Base-by-base conservation (phyloP, 1,139 yeast species). In the Citeromyces siamensis region DNA sequence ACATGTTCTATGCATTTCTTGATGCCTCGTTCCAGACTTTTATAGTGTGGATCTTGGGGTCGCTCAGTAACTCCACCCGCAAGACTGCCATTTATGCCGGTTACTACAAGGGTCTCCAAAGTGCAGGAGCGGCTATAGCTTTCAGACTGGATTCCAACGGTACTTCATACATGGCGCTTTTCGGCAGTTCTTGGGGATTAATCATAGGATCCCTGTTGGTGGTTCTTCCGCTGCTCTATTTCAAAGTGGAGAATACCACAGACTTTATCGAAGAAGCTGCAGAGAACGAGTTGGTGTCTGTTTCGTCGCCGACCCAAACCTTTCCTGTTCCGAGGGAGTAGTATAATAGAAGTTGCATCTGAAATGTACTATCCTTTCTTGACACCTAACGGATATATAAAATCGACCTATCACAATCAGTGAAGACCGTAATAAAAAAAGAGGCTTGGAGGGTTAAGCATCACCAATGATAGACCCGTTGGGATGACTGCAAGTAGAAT, bases 171-270 rank as follows among this genome's bases (percentile, higher is more conserved):
- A 59, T 62, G 49, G 49, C 53, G 38, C 52, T 71, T 56, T 73
- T 71, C 47, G 74, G 60, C 9, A 60, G 72, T 19, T 62, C 71
- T 14, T 74, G 81, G 81, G 80, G 62, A n/a, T 56, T 75, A 45
- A 57, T 65, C 33, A 60, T 58, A 32, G 79, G 67, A 10, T 59
- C 76, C 17, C 57, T 75, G 41, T 21, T 68, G 9, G 43, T 70
- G 40, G 70, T 66, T 8, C 37, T 51, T 19, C 66, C 66, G 6
- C 44, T 60, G 28, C 52, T 71, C 32, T 64, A 59, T 46, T 62
- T 57, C 50, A 58, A 49, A 46, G 59, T 74, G 42, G 56, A 56
- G 29, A 75, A 72, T 42, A 62, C 57, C 43, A 66, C 75, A 32
- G 60, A 53, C 20, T n/a, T n/a, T n/a, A 6, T 26, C 31, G 31